phyloP scores from a whole-genome alignment of 768 basidiomycete genomes.

The Suillus hirtellus region DNA sequence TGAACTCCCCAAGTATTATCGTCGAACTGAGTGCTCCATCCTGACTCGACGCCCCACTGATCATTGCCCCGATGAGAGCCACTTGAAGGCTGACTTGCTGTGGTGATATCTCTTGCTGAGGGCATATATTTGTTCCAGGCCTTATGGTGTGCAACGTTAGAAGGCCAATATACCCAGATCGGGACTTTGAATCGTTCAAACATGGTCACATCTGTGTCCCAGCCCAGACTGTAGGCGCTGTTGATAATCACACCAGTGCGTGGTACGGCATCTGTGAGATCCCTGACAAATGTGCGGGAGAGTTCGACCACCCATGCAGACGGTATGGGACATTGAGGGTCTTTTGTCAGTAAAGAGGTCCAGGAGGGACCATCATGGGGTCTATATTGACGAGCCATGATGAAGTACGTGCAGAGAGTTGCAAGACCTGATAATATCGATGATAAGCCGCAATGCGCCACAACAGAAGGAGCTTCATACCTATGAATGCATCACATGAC shows the following conservation, averaged over 20 bases:
- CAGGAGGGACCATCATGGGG: background rate
- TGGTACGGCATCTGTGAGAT: background rate
- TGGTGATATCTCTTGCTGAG: no score
- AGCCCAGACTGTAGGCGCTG: background rate
- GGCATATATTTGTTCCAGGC: no score
- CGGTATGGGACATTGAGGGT: background rate
- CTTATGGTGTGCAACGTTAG: no score
- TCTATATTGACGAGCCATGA: no score
- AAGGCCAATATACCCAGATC: background rate
- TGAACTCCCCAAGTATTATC: no score
- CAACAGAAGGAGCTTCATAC: background rate
- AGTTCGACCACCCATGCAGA: background rate
- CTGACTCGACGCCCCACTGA: no score
- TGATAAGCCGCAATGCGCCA: no score
- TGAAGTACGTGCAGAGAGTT: no score
- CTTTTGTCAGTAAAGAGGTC: background rate
- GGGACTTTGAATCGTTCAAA: background rate
- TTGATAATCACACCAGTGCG: background rate
- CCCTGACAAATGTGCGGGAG: background rate
- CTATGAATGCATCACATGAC: background rate
- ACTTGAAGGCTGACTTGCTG: no score
- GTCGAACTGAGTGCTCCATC: no score
- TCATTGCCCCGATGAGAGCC: no score
- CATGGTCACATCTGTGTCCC: background rate
- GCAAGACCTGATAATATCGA: no score